These are phyloP conservation scores for Nemania bipapillata DNA, from an alignment of 2,329 filamentous ascomycete species.

Conservation along the genomic window DNA sequence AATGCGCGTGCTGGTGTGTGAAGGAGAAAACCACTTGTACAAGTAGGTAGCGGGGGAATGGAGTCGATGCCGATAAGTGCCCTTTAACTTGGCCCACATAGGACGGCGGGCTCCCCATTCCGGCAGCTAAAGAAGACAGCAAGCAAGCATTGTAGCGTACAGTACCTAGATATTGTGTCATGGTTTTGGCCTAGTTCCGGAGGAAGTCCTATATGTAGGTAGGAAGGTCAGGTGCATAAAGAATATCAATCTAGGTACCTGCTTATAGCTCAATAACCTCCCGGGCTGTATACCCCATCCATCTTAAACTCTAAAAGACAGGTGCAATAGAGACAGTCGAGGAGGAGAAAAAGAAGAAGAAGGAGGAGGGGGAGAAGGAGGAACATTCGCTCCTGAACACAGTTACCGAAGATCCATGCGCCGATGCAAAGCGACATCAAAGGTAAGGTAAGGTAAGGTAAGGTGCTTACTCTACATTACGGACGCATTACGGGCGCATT, in stretches of 20 bases:
- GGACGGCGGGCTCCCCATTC: conserved; percentile 14
- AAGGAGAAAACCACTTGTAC: no score
- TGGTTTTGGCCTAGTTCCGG: background rate
- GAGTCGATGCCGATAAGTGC: conserved; percentile 2
- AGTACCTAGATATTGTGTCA: background rate
- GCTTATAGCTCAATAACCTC: no score
- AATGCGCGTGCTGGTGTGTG: background rate
- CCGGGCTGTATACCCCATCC: background rate
- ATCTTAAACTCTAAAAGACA: background rate
- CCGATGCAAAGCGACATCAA: background rate
- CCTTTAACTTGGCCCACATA: conserved; percentile 17
- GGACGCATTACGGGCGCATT: background rate
- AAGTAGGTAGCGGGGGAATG: conserved; percentile 25
- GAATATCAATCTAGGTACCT: no score
- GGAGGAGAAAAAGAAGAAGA: no score
- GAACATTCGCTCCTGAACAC: background rate
- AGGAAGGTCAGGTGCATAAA: background rate
- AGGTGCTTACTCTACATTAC: conserved; percentile 25
- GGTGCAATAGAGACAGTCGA: background rate
- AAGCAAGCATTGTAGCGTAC: background rate
- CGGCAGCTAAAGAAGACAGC: conserved; percentile 20
- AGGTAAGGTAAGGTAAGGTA: conserved; percentile 8
- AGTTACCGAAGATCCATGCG: background rate
- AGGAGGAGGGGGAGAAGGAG: no score
- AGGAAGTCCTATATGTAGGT: background rate